phyloP scores from a whole-genome alignment of 108 stramenopile species.

The Bacterosira constricta region DNA sequence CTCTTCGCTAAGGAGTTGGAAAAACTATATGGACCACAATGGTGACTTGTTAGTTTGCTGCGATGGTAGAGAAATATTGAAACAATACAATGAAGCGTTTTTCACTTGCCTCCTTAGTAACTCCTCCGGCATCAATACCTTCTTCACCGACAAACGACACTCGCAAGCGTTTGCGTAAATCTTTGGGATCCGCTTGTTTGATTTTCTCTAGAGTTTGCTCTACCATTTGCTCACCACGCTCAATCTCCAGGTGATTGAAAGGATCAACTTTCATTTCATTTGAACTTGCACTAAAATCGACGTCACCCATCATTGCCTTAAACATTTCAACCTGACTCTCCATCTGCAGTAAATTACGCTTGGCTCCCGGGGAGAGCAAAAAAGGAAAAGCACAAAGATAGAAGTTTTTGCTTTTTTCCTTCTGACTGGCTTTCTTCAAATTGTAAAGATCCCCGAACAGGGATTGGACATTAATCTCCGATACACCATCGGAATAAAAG shows the following conservation, averaged over 20 bases:
- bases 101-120: slow-evolving; percentile 74
- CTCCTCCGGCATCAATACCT: slow-evolving; percentile 95
- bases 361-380: slow-evolving; percentile 62
- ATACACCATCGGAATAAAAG: slow-evolving; percentile 67
- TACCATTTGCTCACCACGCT: slow-evolving; percentile 68
- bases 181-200: slow-evolving; percentile 55
- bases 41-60: neutral
- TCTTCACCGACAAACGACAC: slow-evolving; percentile 92
- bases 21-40: slow-evolving; percentile 72
- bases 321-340: slow-evolving; percentile 72
- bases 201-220: slow-evolving; percentile 71
- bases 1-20: slow-evolving; percentile 85
- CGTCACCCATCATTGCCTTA: slow-evolving; percentile 50
- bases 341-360: slow-evolving; percentile 70
- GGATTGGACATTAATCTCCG: slow-evolving; percentile 53
- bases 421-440: slow-evolving; percentile 51
- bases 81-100: neutral
- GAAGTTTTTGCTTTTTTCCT: slow-evolving; percentile 51
- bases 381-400: slow-evolving; percentile 67
- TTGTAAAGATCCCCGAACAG: slow-evolving; percentile 61
- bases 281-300: slow-evolving; percentile 39
- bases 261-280: slow-evolving; percentile 54
- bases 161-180: slow-evolving; percentile 73
- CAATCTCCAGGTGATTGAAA: slow-evolving; percentile 69
- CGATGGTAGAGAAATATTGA: neutral